Conservation (phyloP, 1,139 yeast genomes). For the Pneumocystis wakefieldiae region DNA sequence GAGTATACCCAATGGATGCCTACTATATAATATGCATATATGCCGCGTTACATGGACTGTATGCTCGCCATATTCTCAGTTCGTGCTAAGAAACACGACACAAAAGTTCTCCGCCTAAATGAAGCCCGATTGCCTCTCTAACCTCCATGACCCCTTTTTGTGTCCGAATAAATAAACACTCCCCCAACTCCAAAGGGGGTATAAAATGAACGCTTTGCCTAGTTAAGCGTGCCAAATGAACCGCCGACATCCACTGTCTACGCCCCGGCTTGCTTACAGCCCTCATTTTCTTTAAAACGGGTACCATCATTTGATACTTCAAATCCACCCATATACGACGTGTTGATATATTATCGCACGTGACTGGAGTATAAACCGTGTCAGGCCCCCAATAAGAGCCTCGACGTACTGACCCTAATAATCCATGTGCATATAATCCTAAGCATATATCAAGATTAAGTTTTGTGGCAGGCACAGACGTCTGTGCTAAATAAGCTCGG, state of each 20-base stretch:
- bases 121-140: constrained; percentile 57
- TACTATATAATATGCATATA: no score
- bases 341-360: constrained; percentile 73
- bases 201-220: constrained; percentile 66
- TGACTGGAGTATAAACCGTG: constrained; percentile 51
- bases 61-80: no score
- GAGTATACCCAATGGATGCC: background rate
- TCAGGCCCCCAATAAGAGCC: constrained; percentile 93
- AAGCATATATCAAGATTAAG: constrained; percentile 70
- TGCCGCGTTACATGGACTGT: no score
- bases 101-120: no score
- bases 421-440: constrained; percentile 82
- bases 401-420: constrained; percentile 64
- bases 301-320: constrained; percentile 66
- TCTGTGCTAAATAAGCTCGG: constrained; percentile 54
- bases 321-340: constrained; percentile 85
- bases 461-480: constrained; percentile 73
- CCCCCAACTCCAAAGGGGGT: constrained; percentile 74
- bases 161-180: constrained; percentile 53
- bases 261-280: constrained; percentile 78
- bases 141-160: constrained; percentile 49
- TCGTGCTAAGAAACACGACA: no score
- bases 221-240: constrained; percentile 59
- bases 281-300: constrained; percentile 59
- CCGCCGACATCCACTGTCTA: constrained; percentile 45